Conservation (phyloP, 208 protist genomes). For the Leishmania martiniquensis region DNA sequence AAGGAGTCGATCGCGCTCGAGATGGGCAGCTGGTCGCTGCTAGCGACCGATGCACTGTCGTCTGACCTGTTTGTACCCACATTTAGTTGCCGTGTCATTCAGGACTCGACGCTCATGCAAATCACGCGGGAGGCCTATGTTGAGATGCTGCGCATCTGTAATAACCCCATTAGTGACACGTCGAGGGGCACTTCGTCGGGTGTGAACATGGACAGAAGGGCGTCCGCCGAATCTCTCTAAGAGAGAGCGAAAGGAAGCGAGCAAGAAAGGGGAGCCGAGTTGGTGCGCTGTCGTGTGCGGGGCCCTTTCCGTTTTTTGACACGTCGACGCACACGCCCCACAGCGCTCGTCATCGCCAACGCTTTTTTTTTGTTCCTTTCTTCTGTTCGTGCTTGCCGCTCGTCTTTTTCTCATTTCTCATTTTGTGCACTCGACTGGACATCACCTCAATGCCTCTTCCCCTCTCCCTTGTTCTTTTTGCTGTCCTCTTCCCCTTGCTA, state of each 20-base stretch:
- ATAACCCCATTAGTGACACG: conserved; percentile 23
- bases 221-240: not conserved
- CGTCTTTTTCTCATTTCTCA: not conserved
- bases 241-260: not conserved
- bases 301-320: not conserved
- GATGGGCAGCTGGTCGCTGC: conserved; percentile 84
- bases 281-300: not conserved
- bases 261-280: not conserved
- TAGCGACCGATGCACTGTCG: conserved; percentile 71
- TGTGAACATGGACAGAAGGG: conserved; percentile 8
- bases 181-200: conserved; percentile 11
- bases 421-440: not conserved
- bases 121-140: conserved; percentile 72
- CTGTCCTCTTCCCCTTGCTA: not conserved
- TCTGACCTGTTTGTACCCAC: conserved; percentile 69
- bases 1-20: conserved; percentile 84
- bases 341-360: too few species aligned
- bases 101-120: conserved; percentile 84
- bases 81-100: conserved; percentile 91
- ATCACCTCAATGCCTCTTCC: not conserved
- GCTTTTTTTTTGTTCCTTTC: not conserved
- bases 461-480: conserved; percentile 16
- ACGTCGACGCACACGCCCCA: not conserved
- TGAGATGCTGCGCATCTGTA: conserved; percentile 59
- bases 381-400: too few species aligned